Evolutionary conservation across 495 filamentous ascomycete genomes (phyloP).

Genomic region (Tirmania nivea): DNA sequence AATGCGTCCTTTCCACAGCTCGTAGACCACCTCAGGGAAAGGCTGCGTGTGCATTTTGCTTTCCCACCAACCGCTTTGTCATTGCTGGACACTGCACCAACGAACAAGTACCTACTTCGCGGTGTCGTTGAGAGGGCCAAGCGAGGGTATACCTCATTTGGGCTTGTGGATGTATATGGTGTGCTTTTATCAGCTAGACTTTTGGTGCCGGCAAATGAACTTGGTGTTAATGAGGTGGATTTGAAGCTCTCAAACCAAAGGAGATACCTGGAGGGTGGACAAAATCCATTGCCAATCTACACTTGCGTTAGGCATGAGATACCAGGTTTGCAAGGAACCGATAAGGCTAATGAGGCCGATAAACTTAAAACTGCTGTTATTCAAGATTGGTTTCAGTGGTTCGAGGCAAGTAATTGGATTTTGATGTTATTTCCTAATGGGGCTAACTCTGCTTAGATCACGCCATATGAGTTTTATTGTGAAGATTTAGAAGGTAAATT

Average conservation of each 20-base stretch:
- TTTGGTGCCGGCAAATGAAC: slow-evolving; percentile 64
- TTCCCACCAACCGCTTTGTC: slow-evolving; percentile 67
- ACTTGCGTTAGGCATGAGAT: slow-evolving; percentile 91
- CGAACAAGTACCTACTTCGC: slow-evolving; percentile 75
- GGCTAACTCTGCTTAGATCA: slow-evolving; percentile 25
- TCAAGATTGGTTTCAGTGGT: slow-evolving; percentile 89
- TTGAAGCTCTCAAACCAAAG: slow-evolving; percentile 76
- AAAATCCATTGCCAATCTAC: slow-evolving; percentile 79
- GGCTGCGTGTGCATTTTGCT: slow-evolving; percentile 70
- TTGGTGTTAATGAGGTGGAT: slow-evolving; percentile 49
- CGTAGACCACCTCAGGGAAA: slow-evolving; percentile 64
- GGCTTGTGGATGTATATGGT: slow-evolving; percentile 82
- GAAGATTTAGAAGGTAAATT: slow-evolving; percentile 44
- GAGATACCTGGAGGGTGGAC: slow-evolving; percentile 46
- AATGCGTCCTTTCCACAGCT: slow-evolving; percentile 38
- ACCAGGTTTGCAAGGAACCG: slow-evolving; percentile 31
- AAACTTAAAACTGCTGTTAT: slow-evolving; percentile 22
- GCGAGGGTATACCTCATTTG: slow-evolving; percentile 63
- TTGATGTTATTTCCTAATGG: background rate
- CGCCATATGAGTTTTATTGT: slow-evolving; percentile 88
- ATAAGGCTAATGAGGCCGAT: slow-evolving; percentile 24
- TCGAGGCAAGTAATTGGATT: slow-evolving; percentile 31
- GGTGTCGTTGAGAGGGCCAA: slow-evolving; percentile 78
- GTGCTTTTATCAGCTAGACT: slow-evolving; percentile 62
- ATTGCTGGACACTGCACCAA: slow-evolving; percentile 57